Evolutionary conservation across 371 early-diverging fungal species (phyloP), one percentile per base, ranked within the genome.

Genomic region (Mortierella sp.): DNA sequence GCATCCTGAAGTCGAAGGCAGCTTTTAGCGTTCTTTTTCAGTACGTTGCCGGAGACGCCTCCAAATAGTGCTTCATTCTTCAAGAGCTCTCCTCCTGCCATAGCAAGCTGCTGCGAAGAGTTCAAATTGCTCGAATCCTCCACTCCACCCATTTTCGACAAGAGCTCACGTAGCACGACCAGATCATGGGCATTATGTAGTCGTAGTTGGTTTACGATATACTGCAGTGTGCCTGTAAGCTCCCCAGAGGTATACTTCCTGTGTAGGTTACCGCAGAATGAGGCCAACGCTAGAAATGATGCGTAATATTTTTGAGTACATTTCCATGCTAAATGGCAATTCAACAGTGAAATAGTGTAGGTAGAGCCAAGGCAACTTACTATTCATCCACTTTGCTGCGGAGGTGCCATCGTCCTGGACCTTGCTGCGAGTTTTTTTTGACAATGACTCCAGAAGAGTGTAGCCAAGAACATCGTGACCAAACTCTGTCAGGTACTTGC

Each of bases 381-480:
- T 84, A 67, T 87, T 86, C 62, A 90, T 85, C 88, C 89, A 90
- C 57, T 86, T 87, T 1, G 86, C 86, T 0, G 84, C 66, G 8
- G 85, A 83, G n/a, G 88, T 86, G 30, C 88, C 87, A 83, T 92
- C 90, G 5, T 90, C 90, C 63, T 94, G 86, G 63, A 45, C 89
- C 79, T 73, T 87, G 86, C 55, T 87, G 6, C 90, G 90, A 24
- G 90, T 88, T 61, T 94, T 87, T 45, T 92, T 91, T 5, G 80
- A 79, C 6, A 79, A 49, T 5, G 75, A 79, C 47, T 91, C 93
- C 32, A 96, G 87, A 58, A 96, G 73, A 16, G 89, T 74, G 75
- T 88, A 97, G 11, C 89, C 88, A 66, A 97, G 78, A 2, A 96
- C 92, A 75, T 98, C 98, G 61, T 94, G 93, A 9, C 93, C 91